These are phyloP conservation scores for Penicillium pulvis DNA, from an alignment of 495 filamentous ascomycete species.

Conservation along the genomic window DNA sequence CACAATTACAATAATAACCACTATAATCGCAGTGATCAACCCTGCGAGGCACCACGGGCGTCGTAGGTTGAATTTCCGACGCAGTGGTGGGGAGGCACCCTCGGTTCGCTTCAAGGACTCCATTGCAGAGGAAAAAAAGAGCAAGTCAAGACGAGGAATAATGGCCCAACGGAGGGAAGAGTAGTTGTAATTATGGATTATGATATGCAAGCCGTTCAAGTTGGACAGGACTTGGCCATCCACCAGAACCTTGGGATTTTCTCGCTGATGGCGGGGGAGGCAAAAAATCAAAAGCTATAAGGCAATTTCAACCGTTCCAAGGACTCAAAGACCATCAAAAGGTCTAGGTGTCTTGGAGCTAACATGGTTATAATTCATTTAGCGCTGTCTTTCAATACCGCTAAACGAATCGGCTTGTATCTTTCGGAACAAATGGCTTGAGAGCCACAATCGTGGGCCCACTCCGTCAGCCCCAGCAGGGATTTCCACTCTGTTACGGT, in stretches of 20 bases:
- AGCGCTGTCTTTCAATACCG: background rate
- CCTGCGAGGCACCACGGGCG: slow-evolving; percentile 3
- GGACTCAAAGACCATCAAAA: background rate
- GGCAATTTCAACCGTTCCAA: background rate
- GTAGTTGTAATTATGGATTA: background rate
- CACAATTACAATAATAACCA: slow-evolving; percentile 6
- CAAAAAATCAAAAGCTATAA: background rate
- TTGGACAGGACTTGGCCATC: background rate
- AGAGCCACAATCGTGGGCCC: background rate
- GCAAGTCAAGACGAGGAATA: background rate
- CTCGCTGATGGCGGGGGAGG: background rate
- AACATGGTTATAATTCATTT: background rate
- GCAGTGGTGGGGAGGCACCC: slow-evolving; percentile 1
- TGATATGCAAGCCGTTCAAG: background rate
- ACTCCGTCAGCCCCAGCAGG: background rate
- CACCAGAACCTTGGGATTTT: background rate
- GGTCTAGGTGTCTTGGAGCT: background rate
- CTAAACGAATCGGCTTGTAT: background rate
- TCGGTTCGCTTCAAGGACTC: slow-evolving; percentile 2
- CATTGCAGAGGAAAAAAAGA: background rate
- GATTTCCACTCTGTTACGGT: background rate
- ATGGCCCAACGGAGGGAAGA: background rate
- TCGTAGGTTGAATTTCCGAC: slow-evolving; percentile 1
- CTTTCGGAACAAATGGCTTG: background rate
- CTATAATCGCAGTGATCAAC: slow-evolving; percentile 2